Conservation (phyloP, 306 rosid genomes). For the Quercus gilva region DNA sequence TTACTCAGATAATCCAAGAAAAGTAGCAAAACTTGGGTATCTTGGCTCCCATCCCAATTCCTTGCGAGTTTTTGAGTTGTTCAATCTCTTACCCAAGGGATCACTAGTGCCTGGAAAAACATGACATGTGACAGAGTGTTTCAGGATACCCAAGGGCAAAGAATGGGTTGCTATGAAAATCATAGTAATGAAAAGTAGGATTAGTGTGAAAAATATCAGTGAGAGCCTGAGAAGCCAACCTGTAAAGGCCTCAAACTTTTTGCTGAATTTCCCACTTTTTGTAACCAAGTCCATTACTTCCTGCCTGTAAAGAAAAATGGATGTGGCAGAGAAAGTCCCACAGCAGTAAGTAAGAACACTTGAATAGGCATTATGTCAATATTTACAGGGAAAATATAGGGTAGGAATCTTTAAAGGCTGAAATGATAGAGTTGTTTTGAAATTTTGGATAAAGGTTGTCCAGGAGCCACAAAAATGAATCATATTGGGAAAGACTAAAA, state of each 20-base stretch:
- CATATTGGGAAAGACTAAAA: neutral
- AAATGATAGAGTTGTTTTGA: neutral
- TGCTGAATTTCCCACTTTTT: slow-evolving; percentile 75
- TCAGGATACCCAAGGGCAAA: neutral
- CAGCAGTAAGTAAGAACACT: neutral
- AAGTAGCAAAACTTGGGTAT: slow-evolving; percentile 70
- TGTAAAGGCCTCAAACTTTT: slow-evolving; percentile 72
- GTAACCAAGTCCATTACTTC: slow-evolving; percentile 84
- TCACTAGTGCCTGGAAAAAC: slow-evolving; percentile 58
- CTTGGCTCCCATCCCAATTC: slow-evolving; percentile 94
- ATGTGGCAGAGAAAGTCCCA: slow-evolving; percentile 12
- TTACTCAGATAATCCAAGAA: slow-evolving; percentile 54
- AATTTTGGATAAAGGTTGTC: neutral
- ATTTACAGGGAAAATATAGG: neutral
- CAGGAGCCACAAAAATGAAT: neutral
- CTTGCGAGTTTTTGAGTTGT: slow-evolving; percentile 75
- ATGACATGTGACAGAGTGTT: neutral
- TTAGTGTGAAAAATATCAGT: neutral
- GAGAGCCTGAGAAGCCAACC: slow-evolving; percentile 34
- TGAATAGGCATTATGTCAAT: neutral
- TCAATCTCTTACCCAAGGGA: slow-evolving; percentile 85
- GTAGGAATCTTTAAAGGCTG: neutral
- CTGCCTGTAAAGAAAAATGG: slow-evolving; percentile 61
- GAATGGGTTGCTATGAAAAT: neutral
- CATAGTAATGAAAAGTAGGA: neutral